Evolutionary conservation across 257 asterid species (phyloP).

Genomic region (Henckelia pumila): DNA sequence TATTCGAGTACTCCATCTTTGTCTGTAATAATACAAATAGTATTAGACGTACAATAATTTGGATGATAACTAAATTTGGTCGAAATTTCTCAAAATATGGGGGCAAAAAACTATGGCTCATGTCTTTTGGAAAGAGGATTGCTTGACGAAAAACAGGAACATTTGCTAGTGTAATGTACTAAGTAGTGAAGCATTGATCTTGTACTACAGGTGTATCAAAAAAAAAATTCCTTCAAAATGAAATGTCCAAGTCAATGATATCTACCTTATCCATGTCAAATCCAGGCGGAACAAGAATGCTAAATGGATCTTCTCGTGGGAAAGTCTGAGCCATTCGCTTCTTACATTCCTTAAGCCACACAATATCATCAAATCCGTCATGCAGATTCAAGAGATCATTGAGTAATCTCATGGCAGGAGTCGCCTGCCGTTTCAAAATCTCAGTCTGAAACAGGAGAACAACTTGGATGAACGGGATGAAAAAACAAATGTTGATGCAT

Average conservation of each 20-base stretch:
- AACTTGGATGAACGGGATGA: conserved; percentile 9
- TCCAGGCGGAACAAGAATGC: conserved; percentile 87
- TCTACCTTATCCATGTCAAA: conserved; percentile 82
- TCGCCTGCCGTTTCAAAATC: conserved; percentile 82
- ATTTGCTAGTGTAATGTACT: neutral
- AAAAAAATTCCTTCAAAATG: neutral
- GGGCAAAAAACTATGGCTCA: neutral
- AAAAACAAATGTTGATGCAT: neutral
- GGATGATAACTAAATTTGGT: too few relatives aligned
- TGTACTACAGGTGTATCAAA: neutral
- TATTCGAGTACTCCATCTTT: neutral
- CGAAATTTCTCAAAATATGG: too few relatives aligned
- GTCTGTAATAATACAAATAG: neutral
- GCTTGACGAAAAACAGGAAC: neutral
- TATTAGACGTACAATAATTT: too few relatives aligned
- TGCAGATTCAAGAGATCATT: conserved; percentile 82
- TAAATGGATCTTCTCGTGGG: conserved; percentile 95
- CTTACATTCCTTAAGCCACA: conserved; percentile 85
- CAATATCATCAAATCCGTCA: conserved; percentile 81
- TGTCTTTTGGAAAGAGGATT: neutral
- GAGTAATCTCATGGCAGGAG: conserved; percentile 88
- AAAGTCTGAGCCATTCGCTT: conserved; percentile 77
- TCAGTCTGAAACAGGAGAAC: conserved; percentile 49
- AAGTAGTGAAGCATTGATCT: neutral
- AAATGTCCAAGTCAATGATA: neutral